Base-by-base conservation (phyloP, 202 grass and related monocot genomes). In the Cymbopogon flexuosus region DNA sequence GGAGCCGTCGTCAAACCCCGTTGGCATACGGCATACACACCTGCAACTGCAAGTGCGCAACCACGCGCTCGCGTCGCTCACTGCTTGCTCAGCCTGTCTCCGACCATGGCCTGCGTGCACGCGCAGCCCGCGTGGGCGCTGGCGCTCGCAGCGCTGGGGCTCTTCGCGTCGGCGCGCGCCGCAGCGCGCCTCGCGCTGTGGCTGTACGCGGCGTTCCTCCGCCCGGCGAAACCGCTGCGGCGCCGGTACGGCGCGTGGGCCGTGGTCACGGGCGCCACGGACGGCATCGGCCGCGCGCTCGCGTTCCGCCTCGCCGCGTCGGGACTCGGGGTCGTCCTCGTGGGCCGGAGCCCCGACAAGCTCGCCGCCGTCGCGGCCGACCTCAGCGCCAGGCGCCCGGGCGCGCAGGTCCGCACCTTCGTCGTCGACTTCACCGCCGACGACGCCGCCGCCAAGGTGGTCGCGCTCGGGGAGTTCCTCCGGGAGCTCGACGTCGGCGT, bases 161-260 rank as follows among this genome's bases (percentile, higher is more conserved):
- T 89, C 16, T 4, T 89, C 13, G 21, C 67, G 49, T 19, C 62
- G 1, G 43, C 81, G 11, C 63, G 75, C 64, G 27, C 68, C 59
- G 68, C 70, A 2, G 10, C 27, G 41, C 46, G 73, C 65, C 64
- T 84, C 1, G 69, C 65, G 18, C 57, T 36, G 16, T 92, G 90
- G 90, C 36, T 84, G 45, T 87, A 81, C 83, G 83, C 81, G 40
- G 74, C 83, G 19, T 86, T 89, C 87, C 90, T 89, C 75, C 90
- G 90, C 35, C 87, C 86, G 0, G 87, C 24, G 9, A 80, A 78
- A 65, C 79, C 80, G 2, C 80, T 88, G 52, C 86, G 86, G 5
- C 30, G 66, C 5, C 83, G 79, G 5, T 88, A 88, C 79, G 86
- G 83, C 45, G 24, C 64, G 1, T 89, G 86, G 86, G 90, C 86